Percentiles rank a stretch among this genome's conserved stretches.
phyloP scores from a whole-genome alignment of 352 stramenopile genomes.

The Phytophthora idaei region DNA sequence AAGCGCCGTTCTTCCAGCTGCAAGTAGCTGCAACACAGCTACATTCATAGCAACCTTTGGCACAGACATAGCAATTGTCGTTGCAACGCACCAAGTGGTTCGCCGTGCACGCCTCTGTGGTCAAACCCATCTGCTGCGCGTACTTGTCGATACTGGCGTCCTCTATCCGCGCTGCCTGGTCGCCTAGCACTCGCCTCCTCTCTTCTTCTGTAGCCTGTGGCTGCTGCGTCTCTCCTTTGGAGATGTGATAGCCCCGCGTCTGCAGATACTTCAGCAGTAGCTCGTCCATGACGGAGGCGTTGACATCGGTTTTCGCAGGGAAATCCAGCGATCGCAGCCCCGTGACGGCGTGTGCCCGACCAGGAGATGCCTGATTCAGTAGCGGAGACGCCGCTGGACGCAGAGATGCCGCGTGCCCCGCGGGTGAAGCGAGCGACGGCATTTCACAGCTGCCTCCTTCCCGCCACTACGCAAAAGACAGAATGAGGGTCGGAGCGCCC shows the following conservation, averaged over 20 bases:
- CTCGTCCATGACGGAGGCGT: constrained; percentile 59
- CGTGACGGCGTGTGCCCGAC: constrained; percentile 9
- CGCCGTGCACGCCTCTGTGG: constrained; percentile 69
- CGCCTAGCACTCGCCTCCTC: constrained; percentile 42
- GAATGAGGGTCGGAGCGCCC: constrained; percentile 18
- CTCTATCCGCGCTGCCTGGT: constrained; percentile 19
- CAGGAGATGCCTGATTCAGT: constrained; percentile 3
- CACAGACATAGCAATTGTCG: neutral
- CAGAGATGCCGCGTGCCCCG: constrained; percentile 17
- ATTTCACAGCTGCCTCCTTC: constrained; percentile 15
- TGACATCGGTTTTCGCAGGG: constrained; percentile 18
- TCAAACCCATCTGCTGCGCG: constrained; percentile 66
- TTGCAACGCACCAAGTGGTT: constrained; percentile 68
- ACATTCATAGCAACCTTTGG: neutral
- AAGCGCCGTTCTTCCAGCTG: constrained; percentile 8
- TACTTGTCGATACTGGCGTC: constrained; percentile 60
- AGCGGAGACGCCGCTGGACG: constrained; percentile 11
- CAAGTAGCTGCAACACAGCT: constrained; percentile 1
- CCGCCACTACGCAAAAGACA: constrained; percentile 31
- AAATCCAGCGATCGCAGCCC: constrained; percentile 7
- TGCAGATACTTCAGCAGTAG: constrained; percentile 76
- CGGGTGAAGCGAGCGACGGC: constrained; percentile 26
- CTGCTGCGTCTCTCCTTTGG: constrained; percentile 15
- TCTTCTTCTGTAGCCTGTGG: constrained; percentile 31
- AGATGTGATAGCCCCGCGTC: constrained; percentile 58